Evolutionary conservation across 345 rosid genomes (phyloP).

Genomic region (Erucastrum elatum): DNA sequence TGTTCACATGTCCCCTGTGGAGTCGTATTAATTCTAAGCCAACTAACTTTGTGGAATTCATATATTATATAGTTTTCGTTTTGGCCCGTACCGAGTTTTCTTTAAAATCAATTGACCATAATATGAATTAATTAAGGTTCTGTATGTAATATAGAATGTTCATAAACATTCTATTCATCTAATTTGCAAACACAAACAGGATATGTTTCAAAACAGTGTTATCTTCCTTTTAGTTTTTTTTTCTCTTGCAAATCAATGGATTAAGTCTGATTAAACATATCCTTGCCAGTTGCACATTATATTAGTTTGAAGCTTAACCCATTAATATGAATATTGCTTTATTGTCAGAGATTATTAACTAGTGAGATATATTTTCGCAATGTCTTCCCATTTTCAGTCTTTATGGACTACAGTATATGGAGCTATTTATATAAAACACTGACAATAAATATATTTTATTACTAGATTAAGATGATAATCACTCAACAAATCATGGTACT

Average conservation of each 20-base stretch:
- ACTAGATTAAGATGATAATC: background rate
- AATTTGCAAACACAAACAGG: background rate
- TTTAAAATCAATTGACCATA: background rate
- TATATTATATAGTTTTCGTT: constrained; percentile 23
- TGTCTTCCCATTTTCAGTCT: no score
- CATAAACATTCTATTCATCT: constrained; percentile 27
- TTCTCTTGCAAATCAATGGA: background rate
- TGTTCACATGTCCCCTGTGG: constrained; percentile 38
- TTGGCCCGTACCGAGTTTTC: constrained; percentile 1
- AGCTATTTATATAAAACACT: no score
- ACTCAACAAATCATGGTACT: background rate
- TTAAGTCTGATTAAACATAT: background rate
- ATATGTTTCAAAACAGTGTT: constrained; percentile 10
- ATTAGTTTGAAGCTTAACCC: no score
- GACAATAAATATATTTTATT: no score
- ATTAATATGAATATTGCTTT: no score
- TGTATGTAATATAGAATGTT: constrained; percentile 30
- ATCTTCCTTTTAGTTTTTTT: background rate
- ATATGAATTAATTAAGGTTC: background rate
- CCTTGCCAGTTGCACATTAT: background rate
- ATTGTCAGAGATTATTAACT: no score
- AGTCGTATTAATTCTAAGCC: constrained; percentile 30
- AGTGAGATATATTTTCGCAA: no score
- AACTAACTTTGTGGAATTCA: constrained; percentile 32
- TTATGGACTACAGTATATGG: no score